Percentiles rank a stretch among this genome's conserved stretches.
These are phyloP conservation scores for Termitomyces sp. DNA, from an alignment of 768 basidiomycete genomes.

Conservation along the genomic window DNA sequence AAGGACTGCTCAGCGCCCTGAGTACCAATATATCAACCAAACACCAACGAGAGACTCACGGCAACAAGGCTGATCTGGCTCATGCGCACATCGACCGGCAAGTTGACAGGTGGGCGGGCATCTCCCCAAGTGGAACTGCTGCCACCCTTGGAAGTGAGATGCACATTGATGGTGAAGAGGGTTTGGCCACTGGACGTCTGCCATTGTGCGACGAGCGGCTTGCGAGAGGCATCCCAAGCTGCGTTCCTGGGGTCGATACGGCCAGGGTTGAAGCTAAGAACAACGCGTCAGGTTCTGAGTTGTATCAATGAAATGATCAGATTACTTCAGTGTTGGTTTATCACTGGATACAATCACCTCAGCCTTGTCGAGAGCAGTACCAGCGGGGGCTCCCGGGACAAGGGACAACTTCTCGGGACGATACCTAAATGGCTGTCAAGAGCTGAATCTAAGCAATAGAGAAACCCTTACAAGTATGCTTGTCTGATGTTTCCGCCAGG, in stretches of 20 bases:
- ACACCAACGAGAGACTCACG: conserved; percentile 31
- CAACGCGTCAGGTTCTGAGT: background rate
- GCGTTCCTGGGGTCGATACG: conserved; percentile 56
- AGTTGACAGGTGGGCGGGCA: conserved; percentile 58
- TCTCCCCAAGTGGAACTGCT: conserved; percentile 55
- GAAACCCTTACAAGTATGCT: conserved; percentile 47
- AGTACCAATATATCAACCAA: background rate
- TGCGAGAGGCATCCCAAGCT: conserved; percentile 56
- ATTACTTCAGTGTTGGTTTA: conserved; percentile 43
- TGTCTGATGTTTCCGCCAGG: conserved; percentile 65
- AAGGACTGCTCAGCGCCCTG: conserved; percentile 38
- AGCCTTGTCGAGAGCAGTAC: conserved; percentile 47
- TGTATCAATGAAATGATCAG: background rate
- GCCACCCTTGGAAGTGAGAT: conserved; percentile 57
- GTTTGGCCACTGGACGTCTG: conserved; percentile 39
- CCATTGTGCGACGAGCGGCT: conserved; percentile 62
- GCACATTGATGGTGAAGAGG: conserved; percentile 61
- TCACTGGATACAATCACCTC: conserved; percentile 31
- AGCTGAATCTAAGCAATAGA: background rate
- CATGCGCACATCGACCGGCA: conserved; percentile 44
- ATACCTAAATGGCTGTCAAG: conserved; percentile 29
- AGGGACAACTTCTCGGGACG: conserved; percentile 49
- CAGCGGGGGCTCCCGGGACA: conserved; percentile 43
- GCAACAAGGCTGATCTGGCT: conserved; percentile 50
- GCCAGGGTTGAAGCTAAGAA: conserved; percentile 58